Conservation (phyloP, 495 filamentous ascomycete genomes). For the Evernia prunastri region DNA sequence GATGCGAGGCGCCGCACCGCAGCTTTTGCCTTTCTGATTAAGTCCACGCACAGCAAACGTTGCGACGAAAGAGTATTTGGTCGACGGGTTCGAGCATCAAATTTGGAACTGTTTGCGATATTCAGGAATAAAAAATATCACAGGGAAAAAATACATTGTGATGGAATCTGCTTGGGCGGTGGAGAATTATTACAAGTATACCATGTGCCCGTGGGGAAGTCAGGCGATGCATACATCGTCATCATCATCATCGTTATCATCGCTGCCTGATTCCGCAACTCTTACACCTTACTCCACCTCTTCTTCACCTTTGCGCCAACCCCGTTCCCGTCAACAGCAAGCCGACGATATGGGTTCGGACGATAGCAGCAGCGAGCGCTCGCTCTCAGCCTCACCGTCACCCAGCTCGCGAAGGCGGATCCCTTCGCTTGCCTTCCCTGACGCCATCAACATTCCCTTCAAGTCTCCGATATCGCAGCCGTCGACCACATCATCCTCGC, state of each 20-base stretch:
- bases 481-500: constrained; percentile 17
- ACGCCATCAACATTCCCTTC: constrained; percentile 24
- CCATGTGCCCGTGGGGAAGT: neutral
- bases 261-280: constrained; percentile 1
- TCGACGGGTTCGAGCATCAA: constrained; percentile 1
- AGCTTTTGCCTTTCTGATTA: neutral
- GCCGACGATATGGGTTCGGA: constrained; percentile 9
- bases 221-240: neutral
- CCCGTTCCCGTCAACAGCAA: constrained; percentile 3
- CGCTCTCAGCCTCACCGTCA: constrained; percentile 20
- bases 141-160: neutral
- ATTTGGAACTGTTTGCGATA: neutral
- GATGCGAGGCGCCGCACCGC: constrained; percentile 2
- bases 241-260: too few species aligned
- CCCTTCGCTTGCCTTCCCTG: constrained; percentile 24
- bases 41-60: neutral
- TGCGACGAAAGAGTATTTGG: neutral
- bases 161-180: neutral
- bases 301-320: neutral
- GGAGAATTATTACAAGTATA: neutral
- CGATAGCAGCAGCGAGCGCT: constrained; percentile 21
- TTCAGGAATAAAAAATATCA: too few species aligned
- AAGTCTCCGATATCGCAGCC: constrained; percentile 18
- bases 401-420: constrained; percentile 9
- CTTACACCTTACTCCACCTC: neutral